Conservation (phyloP, 2,329 filamentous ascomycete species). For the Penicillium hesseltinei region DNA sequence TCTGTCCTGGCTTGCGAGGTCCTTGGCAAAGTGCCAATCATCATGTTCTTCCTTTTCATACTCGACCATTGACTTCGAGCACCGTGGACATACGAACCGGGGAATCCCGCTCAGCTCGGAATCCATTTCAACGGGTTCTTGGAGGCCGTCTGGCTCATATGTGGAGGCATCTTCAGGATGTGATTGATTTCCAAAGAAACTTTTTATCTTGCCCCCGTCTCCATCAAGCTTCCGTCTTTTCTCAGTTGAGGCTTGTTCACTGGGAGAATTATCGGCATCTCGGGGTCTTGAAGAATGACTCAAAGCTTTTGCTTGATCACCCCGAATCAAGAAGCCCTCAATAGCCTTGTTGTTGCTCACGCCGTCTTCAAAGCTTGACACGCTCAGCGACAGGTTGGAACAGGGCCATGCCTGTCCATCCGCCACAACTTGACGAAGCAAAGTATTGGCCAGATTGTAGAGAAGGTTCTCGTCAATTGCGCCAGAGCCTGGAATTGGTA, state of each 20-base stretch:
- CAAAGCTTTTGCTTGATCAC: slow-evolving; percentile 55
- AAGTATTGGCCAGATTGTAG: slow-evolving; percentile 70
- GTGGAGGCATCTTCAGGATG: neutral
- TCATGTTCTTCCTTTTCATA: slow-evolving; percentile 70
- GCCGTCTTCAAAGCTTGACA: slow-evolving; percentile 90
- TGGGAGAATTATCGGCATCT: slow-evolving; percentile 11
- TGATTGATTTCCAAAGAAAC: slow-evolving; percentile 54
- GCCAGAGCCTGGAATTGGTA: slow-evolving; percentile 73
- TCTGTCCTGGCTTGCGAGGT: slow-evolving; percentile 69
- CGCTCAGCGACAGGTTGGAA: slow-evolving; percentile 80
- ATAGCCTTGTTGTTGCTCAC: slow-evolving; percentile 82
- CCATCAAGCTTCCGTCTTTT: slow-evolving; percentile 52
- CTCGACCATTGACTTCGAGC: slow-evolving; percentile 59
- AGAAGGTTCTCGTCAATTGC: slow-evolving; percentile 69
- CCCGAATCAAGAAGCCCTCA: slow-evolving; percentile 74
- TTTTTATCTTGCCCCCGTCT: slow-evolving; percentile 54
- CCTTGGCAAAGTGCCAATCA: slow-evolving; percentile 93
- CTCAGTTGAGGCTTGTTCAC: slow-evolving; percentile 23
- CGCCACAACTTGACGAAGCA: slow-evolving; percentile 73
- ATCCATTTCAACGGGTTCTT: neutral
- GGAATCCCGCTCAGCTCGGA: neutral
- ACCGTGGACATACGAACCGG: slow-evolving; percentile 61
- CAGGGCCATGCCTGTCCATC: slow-evolving; percentile 88
- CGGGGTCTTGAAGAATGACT: slow-evolving; percentile 20
- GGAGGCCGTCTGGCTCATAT: neutral